Conservation (phyloP, 306 rosid species). For the Rosa persica region DNA sequence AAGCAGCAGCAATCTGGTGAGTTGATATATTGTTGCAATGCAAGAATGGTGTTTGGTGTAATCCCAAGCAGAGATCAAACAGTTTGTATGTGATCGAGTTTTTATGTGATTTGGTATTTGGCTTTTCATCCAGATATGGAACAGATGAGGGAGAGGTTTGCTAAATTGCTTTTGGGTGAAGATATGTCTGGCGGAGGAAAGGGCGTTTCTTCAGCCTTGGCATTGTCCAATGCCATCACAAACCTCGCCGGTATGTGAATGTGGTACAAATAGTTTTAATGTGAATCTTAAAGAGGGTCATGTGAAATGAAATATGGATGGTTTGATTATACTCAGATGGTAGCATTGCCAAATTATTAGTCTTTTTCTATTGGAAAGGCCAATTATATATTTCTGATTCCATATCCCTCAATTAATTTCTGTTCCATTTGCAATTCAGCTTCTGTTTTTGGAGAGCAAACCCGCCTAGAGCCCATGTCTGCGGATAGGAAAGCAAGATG, state of each 20-base stretch:
- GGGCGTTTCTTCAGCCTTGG: conserved; percentile 95
- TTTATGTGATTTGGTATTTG: conserved; percentile 5
- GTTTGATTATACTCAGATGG: background rate
- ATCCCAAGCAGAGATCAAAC: background rate
- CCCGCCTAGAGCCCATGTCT: conserved; percentile 82
- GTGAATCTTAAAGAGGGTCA: background rate
- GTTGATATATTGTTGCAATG: background rate
- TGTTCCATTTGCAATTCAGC: conserved; percentile 54
- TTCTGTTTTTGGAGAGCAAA: conserved; percentile 89
- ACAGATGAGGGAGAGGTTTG: conserved; percentile 90
- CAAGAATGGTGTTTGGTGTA: background rate
- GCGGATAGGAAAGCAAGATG: conserved; percentile 74
- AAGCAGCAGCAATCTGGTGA: conserved; percentile 46
- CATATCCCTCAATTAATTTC: background rate
- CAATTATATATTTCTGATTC: background rate
- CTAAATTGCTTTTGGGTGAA: conserved; percentile 89
- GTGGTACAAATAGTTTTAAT: background rate
- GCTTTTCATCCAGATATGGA: conserved; percentile 73
- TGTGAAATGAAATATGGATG: background rate
- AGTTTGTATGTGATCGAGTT: background rate
- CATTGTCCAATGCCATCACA: conserved; percentile 96
- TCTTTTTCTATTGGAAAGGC: background rate
- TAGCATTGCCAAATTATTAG: background rate
- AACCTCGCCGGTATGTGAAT: conserved; percentile 80
- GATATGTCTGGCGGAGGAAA: conserved; percentile 99